Evolutionary conservation across 257 asterid genomes (phyloP), one percentile per base, ranked within the genome.

Genomic region (Salvia miltiorrhiza): DNA sequence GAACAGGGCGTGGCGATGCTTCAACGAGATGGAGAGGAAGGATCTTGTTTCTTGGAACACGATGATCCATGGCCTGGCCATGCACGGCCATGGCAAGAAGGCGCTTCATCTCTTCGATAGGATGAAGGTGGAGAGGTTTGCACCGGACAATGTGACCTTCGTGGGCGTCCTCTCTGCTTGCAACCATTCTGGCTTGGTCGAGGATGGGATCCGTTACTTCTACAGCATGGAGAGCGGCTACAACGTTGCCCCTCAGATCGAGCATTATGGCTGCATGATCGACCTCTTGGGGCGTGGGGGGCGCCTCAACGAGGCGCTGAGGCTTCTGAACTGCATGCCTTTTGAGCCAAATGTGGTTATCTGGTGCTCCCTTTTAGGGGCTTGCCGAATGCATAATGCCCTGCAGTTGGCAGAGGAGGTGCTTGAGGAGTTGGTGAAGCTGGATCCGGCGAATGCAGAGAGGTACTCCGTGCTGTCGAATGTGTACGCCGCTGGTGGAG

Each of bases 271-370:
- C 68, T 87, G 96, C 83, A 49, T 84, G 78, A 85, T 87, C 44
- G 96, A 88, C 73, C 95, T 87, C 26, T 79, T 92, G 79, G 97
- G 96, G 4, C 96, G 97, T 60, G 88, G 83, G 53, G 97, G 98
- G 35, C 76, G 72, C 23, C 82, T 92, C n/a, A 59, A 33, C 12
- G 97, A 87, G 77, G 95, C 98, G 49, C 79, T 87, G 35, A 79
- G 72, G 70, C 79, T 92, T 49, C 73, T 84, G 21, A 79, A 71
- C 7, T 66, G 73, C 77, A 92, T 89, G 98, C 97, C 97, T 3
- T 73, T 86, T 37, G 88, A 92, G 63, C 93, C 97, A 17, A 92
- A 90, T 64, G 77, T 80, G 23, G 87, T 78, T 63, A 83, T 90
- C 49, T 90, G 91, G 93, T 80, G 88, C 54, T 90, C 97, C 14